Base-by-base conservation (phyloP, 768 basidiomycete genomes). In the Tremella fuciformis region DNA sequence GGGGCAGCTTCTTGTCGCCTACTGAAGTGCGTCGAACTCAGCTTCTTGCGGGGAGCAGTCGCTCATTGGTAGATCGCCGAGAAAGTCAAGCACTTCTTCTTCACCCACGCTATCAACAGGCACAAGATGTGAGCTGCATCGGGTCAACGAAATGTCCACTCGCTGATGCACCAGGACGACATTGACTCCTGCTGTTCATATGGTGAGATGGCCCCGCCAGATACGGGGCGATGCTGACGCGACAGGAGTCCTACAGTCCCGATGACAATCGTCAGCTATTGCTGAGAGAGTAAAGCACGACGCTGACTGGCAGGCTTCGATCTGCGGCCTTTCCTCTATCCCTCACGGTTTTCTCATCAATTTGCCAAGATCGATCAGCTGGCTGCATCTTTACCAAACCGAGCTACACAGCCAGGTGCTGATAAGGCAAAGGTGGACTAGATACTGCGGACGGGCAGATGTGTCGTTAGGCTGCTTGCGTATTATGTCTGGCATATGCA, bases 81-180 rank as follows among this genome's bases (percentile, higher is more conserved):
- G 66, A 98, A 97, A 80, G 96, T 99, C 69, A 98, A 99, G 76
- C 78, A 85, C 39, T 99, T 99, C 81, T 98, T 90, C 81, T 94
- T 92, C 67, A 91, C 96, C 75, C 86, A 99, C 67, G 96, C 96
- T 0, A 82, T 93, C 53, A 99, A 99, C 76, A 80, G 93, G 47
- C 96, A 98, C 80, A 99, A 99, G 84, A 98, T 99, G 94, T 88
- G 63, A 70, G 89, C 81, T 24, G 38, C 54, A n/a, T n/a, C n/a
- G n/a, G n/a, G n/a, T n/a, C n/a, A n/a, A n/a, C n/a, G n/a, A n/a
- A 19, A 34, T 34, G 29, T 6, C 29, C 29, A 34, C 18, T 4
- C 16, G 25, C 13, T 57, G 26, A 38, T 47, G 46, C 11, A 13
- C 11, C 34, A 73, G 74, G 71, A 77, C 76, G 1, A 76, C 74